Conservation (phyloP, 345 rosid species). For the Cardamine resedifolia region DNA sequence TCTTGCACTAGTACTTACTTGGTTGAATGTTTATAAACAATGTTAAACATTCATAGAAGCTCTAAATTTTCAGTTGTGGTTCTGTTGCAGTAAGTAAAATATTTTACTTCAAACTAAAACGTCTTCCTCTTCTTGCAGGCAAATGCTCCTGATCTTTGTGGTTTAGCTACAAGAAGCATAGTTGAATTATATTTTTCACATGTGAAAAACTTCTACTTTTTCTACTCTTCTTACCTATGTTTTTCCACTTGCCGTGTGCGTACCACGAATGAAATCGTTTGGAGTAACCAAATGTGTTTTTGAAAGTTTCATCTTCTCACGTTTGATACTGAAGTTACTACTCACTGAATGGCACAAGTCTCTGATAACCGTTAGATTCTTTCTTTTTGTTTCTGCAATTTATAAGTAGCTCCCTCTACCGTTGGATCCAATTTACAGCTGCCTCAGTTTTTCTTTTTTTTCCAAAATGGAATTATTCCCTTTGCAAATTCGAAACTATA, state of each 20-base stretch:
- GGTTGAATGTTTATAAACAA: constrained; percentile 1
- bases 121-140: constrained; percentile 3
- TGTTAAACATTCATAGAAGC: background rate
- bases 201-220: background rate
- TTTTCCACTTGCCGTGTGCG: background rate
- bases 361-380: no score
- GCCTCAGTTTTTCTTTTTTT: no score
- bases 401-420: no score
- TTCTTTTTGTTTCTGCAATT: no score
- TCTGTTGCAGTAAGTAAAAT: background rate
- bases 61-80: background rate
- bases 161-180: background rate
- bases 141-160: constrained; percentile 20
- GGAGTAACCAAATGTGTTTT: background rate
- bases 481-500: no score
- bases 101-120: background rate
- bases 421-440: no score
- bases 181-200: background rate
- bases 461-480: no score
- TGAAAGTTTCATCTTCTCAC: background rate
- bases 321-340: background rate
- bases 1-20: background rate
- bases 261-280: background rate
- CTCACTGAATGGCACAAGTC: background rate
- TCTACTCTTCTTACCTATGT: background rate